phyloP scores from a whole-genome alignment of 73 alveolate genomes.

The Uronychia setigera region DNA sequence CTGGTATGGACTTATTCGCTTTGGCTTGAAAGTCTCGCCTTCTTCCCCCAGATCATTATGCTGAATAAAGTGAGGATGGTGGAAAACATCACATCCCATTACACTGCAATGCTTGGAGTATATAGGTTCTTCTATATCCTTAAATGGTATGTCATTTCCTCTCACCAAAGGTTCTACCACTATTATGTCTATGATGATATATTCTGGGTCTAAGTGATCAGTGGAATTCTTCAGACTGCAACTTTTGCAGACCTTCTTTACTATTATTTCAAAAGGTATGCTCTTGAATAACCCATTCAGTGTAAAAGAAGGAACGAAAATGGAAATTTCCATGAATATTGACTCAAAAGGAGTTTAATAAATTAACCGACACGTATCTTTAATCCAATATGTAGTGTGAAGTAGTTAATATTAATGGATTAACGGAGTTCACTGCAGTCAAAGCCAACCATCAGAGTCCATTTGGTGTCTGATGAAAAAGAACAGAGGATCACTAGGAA shows the following conservation, averaged over 20 bases:
- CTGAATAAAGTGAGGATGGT: conserved; percentile 79
- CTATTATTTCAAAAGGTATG: conserved; percentile 61
- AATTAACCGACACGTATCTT: too few species aligned
- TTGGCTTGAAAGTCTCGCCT: conserved; percentile 95
- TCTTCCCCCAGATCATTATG: conserved; percentile 92
- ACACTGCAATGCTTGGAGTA: conserved; percentile 90
- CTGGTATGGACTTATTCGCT: conserved; percentile 87
- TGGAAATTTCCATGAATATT: too few species aligned
- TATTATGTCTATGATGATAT: conserved; percentile 60
- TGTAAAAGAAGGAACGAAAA: too few species aligned
- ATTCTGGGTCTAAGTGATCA: conserved; percentile 79
- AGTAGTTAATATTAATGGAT: too few species aligned
- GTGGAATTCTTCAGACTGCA: conserved; percentile 87
- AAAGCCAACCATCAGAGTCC: too few species aligned
- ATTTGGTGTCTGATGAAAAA: too few species aligned
- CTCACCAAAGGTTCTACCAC: conserved; percentile 70
- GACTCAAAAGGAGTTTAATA: too few species aligned
- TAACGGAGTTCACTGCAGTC: too few species aligned
- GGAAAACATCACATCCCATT: conserved; percentile 91
- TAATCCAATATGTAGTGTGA: too few species aligned
- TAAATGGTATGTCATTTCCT: conserved; percentile 60
- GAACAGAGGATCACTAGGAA: too few species aligned
- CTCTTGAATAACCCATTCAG: too few species aligned
- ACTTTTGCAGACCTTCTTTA: conserved; percentile 94
- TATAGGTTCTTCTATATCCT: conserved; percentile 91